phyloP scores from a whole-genome alignment of 2,329 filamentous ascomycete species.

The Colletotrichum filicis region DNA sequence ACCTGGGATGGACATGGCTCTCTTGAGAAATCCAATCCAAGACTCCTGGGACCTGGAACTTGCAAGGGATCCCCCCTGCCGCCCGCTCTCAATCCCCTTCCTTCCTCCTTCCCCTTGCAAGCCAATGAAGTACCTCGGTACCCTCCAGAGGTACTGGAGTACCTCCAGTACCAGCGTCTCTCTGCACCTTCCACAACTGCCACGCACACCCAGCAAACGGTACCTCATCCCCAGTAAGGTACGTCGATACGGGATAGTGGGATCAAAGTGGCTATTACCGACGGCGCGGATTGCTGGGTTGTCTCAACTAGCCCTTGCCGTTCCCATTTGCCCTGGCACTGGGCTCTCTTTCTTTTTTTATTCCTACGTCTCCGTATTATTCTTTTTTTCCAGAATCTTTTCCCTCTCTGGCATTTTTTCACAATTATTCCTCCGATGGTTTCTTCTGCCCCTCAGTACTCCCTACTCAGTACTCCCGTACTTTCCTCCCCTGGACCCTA shows the following conservation, averaged over 20 bases:
- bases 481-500: neutral
- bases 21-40: neutral
- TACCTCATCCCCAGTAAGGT: neutral
- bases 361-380: constrained; percentile 13
- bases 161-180: neutral
- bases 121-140: neutral
- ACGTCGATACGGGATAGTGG: neutral
- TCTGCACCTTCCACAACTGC: neutral
- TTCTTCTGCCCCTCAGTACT: constrained; percentile 15
- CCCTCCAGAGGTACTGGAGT: neutral
- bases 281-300: constrained; percentile 32
- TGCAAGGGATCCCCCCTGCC: constrained; percentile 10
- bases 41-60: constrained; percentile 7
- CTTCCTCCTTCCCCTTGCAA: neutral
- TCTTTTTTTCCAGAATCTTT: neutral
- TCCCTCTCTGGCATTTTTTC: constrained; percentile 8
- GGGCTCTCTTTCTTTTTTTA: neutral
- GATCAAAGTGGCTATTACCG: constrained; percentile 16
- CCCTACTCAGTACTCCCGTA: too few species aligned
- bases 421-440: constrained; percentile 21
- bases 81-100: neutral
- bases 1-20: neutral
- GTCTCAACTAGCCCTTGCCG: constrained; percentile 29
- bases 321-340: constrained; percentile 10
- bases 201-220: neutral